Percentiles rank a stretch among this genome's conserved stretches.
Conservation (phyloP, 345 rosid species). For the Kernera saxatilis region DNA sequence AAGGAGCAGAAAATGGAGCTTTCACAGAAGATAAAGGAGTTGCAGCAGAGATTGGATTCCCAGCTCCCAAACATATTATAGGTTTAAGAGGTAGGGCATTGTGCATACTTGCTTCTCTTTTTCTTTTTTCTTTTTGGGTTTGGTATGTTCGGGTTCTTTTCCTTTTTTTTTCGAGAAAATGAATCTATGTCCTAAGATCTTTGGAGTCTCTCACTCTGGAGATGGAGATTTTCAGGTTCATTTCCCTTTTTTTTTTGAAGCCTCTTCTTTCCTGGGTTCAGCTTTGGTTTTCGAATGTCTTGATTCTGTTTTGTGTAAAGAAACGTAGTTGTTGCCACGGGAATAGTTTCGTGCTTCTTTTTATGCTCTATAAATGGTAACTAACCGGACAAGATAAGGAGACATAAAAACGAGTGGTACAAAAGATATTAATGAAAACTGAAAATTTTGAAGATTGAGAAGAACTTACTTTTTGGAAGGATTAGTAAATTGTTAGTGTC, state of each 20-base stretch:
- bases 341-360: background rate
- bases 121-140: background rate
- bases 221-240: conserved; percentile 10
- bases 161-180: conserved; percentile 1
- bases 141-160: background rate
- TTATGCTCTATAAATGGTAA: background rate
- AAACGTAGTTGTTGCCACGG: background rate
- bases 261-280: conserved; percentile 24
- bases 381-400: background rate
- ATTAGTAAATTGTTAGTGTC: background rate
- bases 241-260: background rate
- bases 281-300: conserved; percentile 16
- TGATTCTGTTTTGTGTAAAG: conserved; percentile 14
- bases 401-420: background rate
- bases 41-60: conserved; percentile 85
- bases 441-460: background rate
- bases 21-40: conserved; percentile 66
- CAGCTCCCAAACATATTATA: conserved; percentile 91
- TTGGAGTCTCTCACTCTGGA: conserved; percentile 11
- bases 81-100: conserved; percentile 41
- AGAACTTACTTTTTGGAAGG: background rate
- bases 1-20: conserved; percentile 91
- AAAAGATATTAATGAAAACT: background rate
- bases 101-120: conserved; percentile 46
- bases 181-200: conserved; percentile 1